Base-by-base conservation (phyloP, 257 asterid genomes). In the Penstemon barbatus region DNA sequence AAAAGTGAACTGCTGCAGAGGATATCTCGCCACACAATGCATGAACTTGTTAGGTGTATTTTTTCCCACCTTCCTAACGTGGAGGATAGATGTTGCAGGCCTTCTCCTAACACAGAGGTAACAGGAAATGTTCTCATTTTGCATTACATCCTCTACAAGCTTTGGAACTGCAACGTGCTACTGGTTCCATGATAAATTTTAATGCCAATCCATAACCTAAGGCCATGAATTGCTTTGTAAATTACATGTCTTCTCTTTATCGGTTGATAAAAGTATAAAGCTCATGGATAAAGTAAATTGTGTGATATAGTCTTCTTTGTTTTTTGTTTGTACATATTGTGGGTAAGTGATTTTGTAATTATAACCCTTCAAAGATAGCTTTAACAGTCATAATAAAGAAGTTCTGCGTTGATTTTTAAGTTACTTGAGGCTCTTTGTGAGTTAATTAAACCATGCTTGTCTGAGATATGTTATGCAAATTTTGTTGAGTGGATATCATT, bases 21-120 rank as follows among this genome's bases (percentile, higher is more conserved):
- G 84, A 86, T 79, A 74, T 86, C 98, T 45, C 95, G 97, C 70
- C 96, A 93, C 82, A 88, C 97, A 19, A 88, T 93, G 95, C 96
- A 93, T 80, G 97, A 88, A 71, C 85, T 93, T 66, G 82, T 90
- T 57, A 78, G 94, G 84, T 90, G 97, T 76, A 87, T 93, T 58
- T 93, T 88, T 70, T 79, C 80, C 4, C 96, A 77, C 79, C 92
- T 92, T 66, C 96, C 91, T 41, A 81, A 80, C 36, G 79, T 93
- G 72, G 79, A 76, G 25, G 53, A 50, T 59, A 70, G 49, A 61
- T 69, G 36, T 40, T 65, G 71, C 77, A 71, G 67, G 57, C 65
- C 76, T 58, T 60, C 73, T 60, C 43, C 78, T 66, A 75, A 70
- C 66, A 61, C 66, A 70, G 85, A 90, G 94, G 95, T 87, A 84